A percentile compares a stretch with the other conserved stretches of the same genome.
Conservation (phyloP, 805 yeast genomes). For the Hyphopichia homilentoma region DNA sequence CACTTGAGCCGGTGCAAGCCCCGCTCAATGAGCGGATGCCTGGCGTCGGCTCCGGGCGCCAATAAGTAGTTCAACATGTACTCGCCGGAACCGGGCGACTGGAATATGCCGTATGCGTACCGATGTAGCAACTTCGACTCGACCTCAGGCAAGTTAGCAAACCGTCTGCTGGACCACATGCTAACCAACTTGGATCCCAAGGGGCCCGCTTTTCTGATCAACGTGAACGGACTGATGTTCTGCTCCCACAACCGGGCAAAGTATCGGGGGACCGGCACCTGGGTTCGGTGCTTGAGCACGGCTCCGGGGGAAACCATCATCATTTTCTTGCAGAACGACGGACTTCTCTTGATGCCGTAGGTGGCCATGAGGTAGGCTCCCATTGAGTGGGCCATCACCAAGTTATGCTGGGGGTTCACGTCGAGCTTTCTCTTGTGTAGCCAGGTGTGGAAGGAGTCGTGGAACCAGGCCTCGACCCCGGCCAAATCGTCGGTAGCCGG, state of each 20-base stretch:
- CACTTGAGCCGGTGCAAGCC: constrained; percentile 50
- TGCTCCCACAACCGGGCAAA: constrained; percentile 80
- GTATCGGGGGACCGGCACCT: constrained; percentile 64
- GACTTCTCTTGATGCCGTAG: constrained; percentile 55
- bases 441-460: constrained; percentile 66
- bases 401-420: constrained; percentile 36
- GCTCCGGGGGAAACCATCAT: constrained; percentile 92
- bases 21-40: constrained; percentile 61
- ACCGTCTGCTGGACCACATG: constrained; percentile 85
- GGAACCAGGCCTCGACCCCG: constrained; percentile 60
- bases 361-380: constrained; percentile 81
- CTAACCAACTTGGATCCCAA: constrained; percentile 82
- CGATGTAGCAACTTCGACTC: constrained; percentile 61
- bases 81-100: constrained; percentile 88
- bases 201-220: constrained; percentile 76
- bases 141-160: constrained; percentile 48
- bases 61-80: constrained; percentile 79
- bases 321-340: constrained; percentile 60
- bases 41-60: constrained; percentile 89
- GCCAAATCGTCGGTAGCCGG: constrained; percentile 36
- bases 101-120: constrained; percentile 82
- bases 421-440: constrained; percentile 42
- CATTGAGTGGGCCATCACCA: constrained; percentile 82
- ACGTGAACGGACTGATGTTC: constrained; percentile 78
- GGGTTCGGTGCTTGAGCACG: constrained; percentile 47